A percentile compares a stretch with the other conserved stretches of the same genome.
Evolutionary conservation across 768 basidiomycete species (phyloP).

Genomic region (Asterophora lycoperdoides): DNA sequence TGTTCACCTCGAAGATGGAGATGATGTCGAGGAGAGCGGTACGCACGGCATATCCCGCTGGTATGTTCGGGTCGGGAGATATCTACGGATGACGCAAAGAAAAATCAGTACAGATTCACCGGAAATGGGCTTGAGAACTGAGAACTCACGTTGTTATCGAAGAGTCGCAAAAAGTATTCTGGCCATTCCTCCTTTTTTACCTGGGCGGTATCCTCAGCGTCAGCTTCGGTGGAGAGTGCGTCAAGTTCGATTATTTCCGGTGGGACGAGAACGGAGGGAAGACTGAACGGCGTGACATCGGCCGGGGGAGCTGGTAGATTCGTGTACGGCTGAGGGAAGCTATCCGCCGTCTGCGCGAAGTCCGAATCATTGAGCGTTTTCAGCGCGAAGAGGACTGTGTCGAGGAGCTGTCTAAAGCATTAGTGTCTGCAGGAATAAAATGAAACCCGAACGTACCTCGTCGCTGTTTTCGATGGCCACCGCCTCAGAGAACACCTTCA

Average conservation of each 20-base stretch:
- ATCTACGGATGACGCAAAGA: conserved; percentile 41
- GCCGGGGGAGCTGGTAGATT: conserved; percentile 38
- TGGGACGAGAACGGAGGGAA: conserved; percentile 80
- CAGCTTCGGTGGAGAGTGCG: conserved; percentile 59
- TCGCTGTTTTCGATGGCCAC: conserved; percentile 47
- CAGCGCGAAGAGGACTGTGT: conserved; percentile 61
- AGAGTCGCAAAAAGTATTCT: conserved; percentile 62
- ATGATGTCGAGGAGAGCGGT: conserved; percentile 71
- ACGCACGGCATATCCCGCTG: conserved; percentile 77
- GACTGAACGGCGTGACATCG: conserved; percentile 48
- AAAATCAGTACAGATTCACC: neutral
- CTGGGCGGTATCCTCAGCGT: conserved; percentile 64
- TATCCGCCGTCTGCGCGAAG: conserved; percentile 52
- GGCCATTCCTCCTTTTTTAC: conserved; percentile 84
- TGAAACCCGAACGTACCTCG: conserved; percentile 45
- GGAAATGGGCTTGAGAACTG: conserved; percentile 10
- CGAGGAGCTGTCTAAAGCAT: conserved; percentile 55
- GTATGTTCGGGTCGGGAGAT: conserved; percentile 69
- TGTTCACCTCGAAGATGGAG: conserved; percentile 91
- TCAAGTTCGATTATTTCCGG: conserved; percentile 86
- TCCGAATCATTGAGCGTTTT: conserved; percentile 55
- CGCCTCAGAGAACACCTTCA: conserved; percentile 44
- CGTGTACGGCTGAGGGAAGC: conserved; percentile 64
- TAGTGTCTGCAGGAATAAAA: neutral
- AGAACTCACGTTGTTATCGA: conserved; percentile 50